Conservation (phyloP, 2,329 filamentous ascomycete genomes). For the Ophiostoma ulmi region DNA sequence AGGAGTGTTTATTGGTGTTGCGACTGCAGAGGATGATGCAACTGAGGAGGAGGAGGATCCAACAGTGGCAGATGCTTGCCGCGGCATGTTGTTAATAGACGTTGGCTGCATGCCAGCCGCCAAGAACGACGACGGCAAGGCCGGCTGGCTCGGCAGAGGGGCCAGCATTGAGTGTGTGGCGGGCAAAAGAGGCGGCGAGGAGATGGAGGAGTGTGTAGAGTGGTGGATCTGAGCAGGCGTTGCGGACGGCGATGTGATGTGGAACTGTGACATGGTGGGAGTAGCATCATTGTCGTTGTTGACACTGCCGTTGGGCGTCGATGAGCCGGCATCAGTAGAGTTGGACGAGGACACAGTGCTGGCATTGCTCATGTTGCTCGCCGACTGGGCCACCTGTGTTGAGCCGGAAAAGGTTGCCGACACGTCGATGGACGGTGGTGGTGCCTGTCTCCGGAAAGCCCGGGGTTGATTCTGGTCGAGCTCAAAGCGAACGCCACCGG, state of each 20-base stretch:
- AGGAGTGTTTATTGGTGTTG: conserved; percentile 4
- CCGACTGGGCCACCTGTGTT: conserved; percentile 16
- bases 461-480: conserved; percentile 47
- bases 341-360: neutral
- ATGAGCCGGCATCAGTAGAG: neutral
- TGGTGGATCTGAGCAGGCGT: conserved; percentile 39
- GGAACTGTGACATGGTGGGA: conserved; percentile 56
- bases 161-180: conserved; percentile 8
- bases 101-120: conserved; percentile 13
- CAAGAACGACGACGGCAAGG: conserved; percentile 2
- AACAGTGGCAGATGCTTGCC: neutral
- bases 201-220: conserved; percentile 19
- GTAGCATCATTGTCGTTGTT: conserved; percentile 48
- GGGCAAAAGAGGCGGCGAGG: conserved; percentile 18
- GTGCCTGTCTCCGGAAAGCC: conserved; percentile 65
- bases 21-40: conserved; percentile 10
- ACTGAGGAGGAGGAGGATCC: conserved; percentile 28
- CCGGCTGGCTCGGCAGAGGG: conserved; percentile 11
- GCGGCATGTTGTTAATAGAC: conserved; percentile 38
- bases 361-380: conserved; percentile 19
- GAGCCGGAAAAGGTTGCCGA: conserved; percentile 49
- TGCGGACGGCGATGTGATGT: conserved; percentile 60
- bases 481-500: conserved; percentile 4
- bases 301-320: neutral
- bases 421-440: conserved; percentile 79